Evolutionary conservation across 1,284 basidiomycete genomes (phyloP).

Genomic region (Microbotryum saponariae): DNA sequence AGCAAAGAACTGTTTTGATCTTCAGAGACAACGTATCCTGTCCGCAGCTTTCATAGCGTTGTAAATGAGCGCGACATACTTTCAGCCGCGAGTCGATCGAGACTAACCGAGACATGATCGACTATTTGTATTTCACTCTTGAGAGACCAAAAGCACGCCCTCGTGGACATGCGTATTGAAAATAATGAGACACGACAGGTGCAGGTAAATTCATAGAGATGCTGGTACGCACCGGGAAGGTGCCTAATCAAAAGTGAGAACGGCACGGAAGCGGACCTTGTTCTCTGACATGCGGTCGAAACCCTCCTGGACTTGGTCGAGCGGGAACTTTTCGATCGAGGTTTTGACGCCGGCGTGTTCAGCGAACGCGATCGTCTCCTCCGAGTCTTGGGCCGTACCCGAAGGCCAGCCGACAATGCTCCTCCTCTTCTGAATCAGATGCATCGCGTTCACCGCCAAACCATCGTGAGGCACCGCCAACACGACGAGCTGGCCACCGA

Average conservation of each 20-base stretch:
- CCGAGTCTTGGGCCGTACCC: constrained; percentile 37
- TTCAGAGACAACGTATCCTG: no score
- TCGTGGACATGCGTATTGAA: no score
- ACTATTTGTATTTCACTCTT: no score
- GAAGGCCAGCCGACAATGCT: constrained; percentile 42
- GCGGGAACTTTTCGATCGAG: constrained; percentile 41
- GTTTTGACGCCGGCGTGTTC: constrained; percentile 38
- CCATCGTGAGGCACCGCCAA: constrained; percentile 24
- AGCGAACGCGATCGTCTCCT: constrained; percentile 41
- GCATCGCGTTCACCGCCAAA: constrained; percentile 16
- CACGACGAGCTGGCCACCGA: constrained; percentile 40
- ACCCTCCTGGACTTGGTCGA: constrained; percentile 42
- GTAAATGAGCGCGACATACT: no score
- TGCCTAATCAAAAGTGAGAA: constrained; percentile 15
- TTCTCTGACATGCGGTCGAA: constrained; percentile 39
- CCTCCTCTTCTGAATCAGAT: constrained; percentile 41
- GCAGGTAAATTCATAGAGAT: no score
- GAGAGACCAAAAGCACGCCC: no score
- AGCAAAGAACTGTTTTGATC: no score
- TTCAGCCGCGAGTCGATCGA: no score
- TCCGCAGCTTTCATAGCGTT: no score
- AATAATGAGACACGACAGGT: no score
- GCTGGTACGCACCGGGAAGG: no score
- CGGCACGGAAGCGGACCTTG: constrained; percentile 41
- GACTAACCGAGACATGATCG: no score